A percentile compares a stretch with the other conserved stretches of the same genome.
phyloP scores from a whole-genome alignment of 805 yeast genomes.

The Wickerhamiella lipophila region DNA sequence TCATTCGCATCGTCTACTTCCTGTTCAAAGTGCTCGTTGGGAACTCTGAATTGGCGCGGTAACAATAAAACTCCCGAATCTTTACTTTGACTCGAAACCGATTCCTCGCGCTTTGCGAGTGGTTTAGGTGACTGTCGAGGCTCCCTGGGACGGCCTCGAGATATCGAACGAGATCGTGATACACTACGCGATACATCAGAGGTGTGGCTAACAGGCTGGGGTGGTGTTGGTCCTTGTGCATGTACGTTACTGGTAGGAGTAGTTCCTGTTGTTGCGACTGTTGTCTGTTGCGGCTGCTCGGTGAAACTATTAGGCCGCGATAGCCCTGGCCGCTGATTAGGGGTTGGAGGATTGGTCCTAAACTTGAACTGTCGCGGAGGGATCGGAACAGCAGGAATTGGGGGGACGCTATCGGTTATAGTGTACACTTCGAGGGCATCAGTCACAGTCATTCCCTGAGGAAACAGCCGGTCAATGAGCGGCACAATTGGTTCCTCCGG shows the following conservation, averaged over 20 bases:
- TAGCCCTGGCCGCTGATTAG: not conserved
- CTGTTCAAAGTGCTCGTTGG: not conserved
- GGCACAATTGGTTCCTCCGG: slow-evolving; percentile 54
- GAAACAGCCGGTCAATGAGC: slow-evolving; percentile 46
- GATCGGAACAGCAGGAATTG: slow-evolving; percentile 6
- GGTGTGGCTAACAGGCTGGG: not conserved
- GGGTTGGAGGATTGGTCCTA: slow-evolving; percentile 8
- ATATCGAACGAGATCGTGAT: not conserved
- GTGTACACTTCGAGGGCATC: slow-evolving; percentile 50
- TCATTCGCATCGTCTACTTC: not conserved
- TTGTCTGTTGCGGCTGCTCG: slow-evolving; percentile 8
- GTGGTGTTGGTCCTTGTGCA: slow-evolving; percentile 7
- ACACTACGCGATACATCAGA: not conserved
- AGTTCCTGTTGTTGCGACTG: too few relatives aligned
- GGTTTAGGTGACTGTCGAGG: not conserved
- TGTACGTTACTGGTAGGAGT: slow-evolving; percentile 3
- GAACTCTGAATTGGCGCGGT: slow-evolving; percentile 14
- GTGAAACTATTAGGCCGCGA: not conserved
- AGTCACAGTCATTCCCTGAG: slow-evolving; percentile 52
- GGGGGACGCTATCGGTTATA: not conserved
- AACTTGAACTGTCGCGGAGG: slow-evolving; percentile 6
- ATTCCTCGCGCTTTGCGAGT: not conserved
- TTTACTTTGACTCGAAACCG: not conserved
- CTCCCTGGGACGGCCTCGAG: not conserved
- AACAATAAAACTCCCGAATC: slow-evolving; percentile 16